A percentile compares a stretch with the other conserved stretches of the same genome.
Evolutionary conservation across 352 stramenopile genomes (phyloP).

Genomic region (Phytophthora agathidicida): DNA sequence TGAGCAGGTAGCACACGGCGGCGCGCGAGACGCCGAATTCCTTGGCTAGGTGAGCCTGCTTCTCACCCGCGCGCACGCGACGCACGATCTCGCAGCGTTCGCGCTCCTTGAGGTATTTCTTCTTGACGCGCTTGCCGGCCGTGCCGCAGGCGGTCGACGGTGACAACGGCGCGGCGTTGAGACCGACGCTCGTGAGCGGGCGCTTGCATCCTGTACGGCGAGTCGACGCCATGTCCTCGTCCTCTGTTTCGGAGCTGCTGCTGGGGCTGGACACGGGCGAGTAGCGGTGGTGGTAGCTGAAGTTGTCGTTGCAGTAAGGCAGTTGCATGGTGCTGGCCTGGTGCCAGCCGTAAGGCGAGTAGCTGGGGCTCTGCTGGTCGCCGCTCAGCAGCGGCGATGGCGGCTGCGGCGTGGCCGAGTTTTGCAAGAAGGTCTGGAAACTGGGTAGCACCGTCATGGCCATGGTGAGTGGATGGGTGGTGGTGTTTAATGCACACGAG

Average conservation of each 20-base stretch:
- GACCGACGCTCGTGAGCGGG: slow-evolving; percentile 21
- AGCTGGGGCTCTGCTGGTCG: slow-evolving; percentile 14
- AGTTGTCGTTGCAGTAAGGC: slow-evolving; percentile 24
- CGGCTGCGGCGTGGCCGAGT: slow-evolving; percentile 33
- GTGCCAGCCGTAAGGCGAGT: slow-evolving; percentile 25
- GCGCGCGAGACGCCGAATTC: slow-evolving; percentile 68
- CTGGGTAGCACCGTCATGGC: slow-evolving; percentile 56
- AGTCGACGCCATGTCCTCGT: slow-evolving; percentile 24
- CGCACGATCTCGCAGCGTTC: slow-evolving; percentile 72
- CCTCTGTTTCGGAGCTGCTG: slow-evolving; percentile 35
- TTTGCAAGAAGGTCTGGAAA: slow-evolving; percentile 65
- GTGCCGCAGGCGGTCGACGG: slow-evolving; percentile 15
- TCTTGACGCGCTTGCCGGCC: slow-evolving; percentile 49
- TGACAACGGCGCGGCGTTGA: slow-evolving; percentile 19
- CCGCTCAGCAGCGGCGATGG: slow-evolving; percentile 26
- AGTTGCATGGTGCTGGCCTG: slow-evolving; percentile 15
- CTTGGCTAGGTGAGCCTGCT: slow-evolving; percentile 68
- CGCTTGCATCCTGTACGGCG: slow-evolving; percentile 31
- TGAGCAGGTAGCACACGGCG: slow-evolving; percentile 69
- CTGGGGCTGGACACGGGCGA: slow-evolving; percentile 24
- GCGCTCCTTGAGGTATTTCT: slow-evolving; percentile 74
- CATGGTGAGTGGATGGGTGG: slow-evolving; percentile 25
- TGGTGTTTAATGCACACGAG: background rate
- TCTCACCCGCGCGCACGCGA: slow-evolving; percentile 59
- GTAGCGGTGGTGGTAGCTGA: slow-evolving; percentile 8